Conservation (phyloP, 768 basidiomycete species). For the Tephrocybe sp. region DNA sequence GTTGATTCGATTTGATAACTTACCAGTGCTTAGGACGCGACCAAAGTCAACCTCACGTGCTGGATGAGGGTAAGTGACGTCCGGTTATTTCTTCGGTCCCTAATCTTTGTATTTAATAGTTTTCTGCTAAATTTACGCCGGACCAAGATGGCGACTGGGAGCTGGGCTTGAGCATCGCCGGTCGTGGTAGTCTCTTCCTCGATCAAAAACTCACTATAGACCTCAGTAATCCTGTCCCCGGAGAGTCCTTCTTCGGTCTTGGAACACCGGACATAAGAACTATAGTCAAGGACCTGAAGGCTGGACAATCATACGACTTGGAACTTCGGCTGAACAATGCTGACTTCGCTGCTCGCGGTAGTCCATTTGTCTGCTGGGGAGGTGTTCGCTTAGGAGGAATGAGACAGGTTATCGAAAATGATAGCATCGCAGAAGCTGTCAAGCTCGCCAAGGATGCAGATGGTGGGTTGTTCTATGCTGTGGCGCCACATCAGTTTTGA, state of each 20-base stretch:
- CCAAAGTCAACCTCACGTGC: slow-evolving; percentile 41
- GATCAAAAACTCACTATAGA: slow-evolving; percentile 47
- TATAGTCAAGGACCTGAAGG: slow-evolving; percentile 37
- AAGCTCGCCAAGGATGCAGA: slow-evolving; percentile 39
- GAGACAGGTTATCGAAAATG: slow-evolving; percentile 32
- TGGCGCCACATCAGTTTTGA: not conserved
- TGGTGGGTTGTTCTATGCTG: slow-evolving; percentile 23
- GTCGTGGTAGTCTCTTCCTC: slow-evolving; percentile 50
- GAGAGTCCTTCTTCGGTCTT: slow-evolving; percentile 42
- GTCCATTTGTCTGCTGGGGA: slow-evolving; percentile 39
- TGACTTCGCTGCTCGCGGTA: slow-evolving; percentile 32
- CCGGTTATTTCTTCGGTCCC: not conserved
- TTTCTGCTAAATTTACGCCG: slow-evolving; percentile 44
- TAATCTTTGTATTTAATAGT: slow-evolving; percentile 24
- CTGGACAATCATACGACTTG: slow-evolving; percentile 40
- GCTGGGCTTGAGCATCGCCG: slow-evolving; percentile 45
- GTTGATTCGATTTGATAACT: not conserved
- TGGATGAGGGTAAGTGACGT: slow-evolving; percentile 37
- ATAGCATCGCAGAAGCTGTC: slow-evolving; percentile 41
- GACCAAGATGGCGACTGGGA: slow-evolving; percentile 54
- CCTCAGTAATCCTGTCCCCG: slow-evolving; percentile 38
- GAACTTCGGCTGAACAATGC: slow-evolving; percentile 36
- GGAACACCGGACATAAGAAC: slow-evolving; percentile 40
- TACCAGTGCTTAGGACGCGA: slow-evolving; percentile 29
- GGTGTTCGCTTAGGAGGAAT: slow-evolving; percentile 38